A percentile compares a stretch with the other conserved stretches of the same genome.
Conservation (phyloP, 495 filamentous ascomycete species). For the Talaromyces adpressus region DNA sequence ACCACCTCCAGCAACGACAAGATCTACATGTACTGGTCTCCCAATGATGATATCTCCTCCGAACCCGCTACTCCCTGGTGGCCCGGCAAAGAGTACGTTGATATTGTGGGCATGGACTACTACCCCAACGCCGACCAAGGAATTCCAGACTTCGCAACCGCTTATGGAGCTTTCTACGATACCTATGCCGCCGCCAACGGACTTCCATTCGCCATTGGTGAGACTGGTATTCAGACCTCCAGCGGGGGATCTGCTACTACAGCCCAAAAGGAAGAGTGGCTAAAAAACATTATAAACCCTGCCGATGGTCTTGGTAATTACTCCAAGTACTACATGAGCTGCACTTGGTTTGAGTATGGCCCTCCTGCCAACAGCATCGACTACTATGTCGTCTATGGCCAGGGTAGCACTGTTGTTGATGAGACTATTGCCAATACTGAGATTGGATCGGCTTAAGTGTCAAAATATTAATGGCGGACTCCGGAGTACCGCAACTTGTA, state of each 20-base stretch:
- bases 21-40: slow-evolving; percentile 4
- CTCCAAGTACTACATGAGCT: slow-evolving; percentile 1
- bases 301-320: background rate
- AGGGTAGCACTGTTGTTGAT: slow-evolving; percentile 1
- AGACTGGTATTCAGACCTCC: background rate
- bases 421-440: background rate
- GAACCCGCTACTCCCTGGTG: no score
- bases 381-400: background rate
- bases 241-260: background rate
- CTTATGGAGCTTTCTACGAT: background rate
- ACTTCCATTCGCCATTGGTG: slow-evolving; percentile 1
- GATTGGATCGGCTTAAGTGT: background rate
- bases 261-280: background rate
- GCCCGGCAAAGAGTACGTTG: no score
- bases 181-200: background rate
- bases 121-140: background rate
- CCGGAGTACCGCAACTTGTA: background rate
- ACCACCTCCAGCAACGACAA: slow-evolving; percentile 1
- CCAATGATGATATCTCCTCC: background rate
- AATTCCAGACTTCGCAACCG: background rate
- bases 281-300: background rate
- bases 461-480: background rate
- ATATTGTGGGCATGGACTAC: slow-evolving; percentile 4
- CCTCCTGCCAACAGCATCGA: background rate
- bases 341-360: slow-evolving; percentile 5